Evolutionary conservation across 805 yeast genomes (phyloP), one percentile per base, ranked within the genome.

Genomic region (Suhomyces pyralidae): DNA sequence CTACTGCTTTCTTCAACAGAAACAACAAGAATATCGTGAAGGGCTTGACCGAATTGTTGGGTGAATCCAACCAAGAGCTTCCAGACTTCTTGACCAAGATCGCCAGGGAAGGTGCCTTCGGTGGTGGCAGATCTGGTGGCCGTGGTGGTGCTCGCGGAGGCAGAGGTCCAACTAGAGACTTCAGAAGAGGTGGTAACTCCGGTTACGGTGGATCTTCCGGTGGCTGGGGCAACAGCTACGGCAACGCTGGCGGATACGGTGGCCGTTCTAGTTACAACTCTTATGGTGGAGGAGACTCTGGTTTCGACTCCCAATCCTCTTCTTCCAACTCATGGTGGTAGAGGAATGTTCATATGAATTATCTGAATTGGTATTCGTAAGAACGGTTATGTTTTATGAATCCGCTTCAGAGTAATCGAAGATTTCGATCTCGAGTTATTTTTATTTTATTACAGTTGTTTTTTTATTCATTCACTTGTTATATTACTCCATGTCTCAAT

Each of bases 1-100:
- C 99, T 60, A 92, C 97, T 61, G 96, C 99, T 49, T 94, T 94
- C 81, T 90, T 94, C 78, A 94, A 94, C 87, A 88, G 98, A 79
- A 88, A 87, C 71, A 94, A 91, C 84, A 84, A 81, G 68, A 91
- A 91, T 68, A 81, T 96, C 65, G 93, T 84, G 61, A 89, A 89
- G 73, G 97, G 91, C 58, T 78, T 94, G 71, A 73, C 90, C 66
- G 96, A 90, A 51, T 82, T 94, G 63, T 84, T 94, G 67, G 70
- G 84, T 61, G 99, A 94, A 78, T 97, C 99, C 58, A 93, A 94
- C 79, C 99, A 94, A 80, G 98, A 93, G 73, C 88, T 92, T 59
- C 99, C 99, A 60, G 82, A 81, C 56, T 94, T 94, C 80, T 81
- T 94, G 72, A 82, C 80, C 61, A 82, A 85, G 57, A 83, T 91